Evolutionary conservation across 1,139 yeast species (phyloP).

Genomic region (Diutina catenulata): DNA sequence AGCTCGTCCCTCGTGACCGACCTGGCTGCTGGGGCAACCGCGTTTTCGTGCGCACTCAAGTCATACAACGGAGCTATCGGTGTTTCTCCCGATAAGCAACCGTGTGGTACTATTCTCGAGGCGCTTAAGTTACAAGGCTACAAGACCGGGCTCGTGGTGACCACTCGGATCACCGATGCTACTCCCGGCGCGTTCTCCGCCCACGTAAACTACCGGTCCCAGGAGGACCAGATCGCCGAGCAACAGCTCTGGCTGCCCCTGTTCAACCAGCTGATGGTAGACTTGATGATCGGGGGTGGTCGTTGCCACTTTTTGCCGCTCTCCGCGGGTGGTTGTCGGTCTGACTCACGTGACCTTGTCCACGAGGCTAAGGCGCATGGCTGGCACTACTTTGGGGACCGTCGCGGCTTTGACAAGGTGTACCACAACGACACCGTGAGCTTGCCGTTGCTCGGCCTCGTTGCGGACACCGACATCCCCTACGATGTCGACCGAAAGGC

Average conservation of each 20-base stretch:
- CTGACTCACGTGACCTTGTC: constrained; percentile 52
- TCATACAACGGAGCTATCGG: constrained; percentile 81
- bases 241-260: constrained; percentile 76
- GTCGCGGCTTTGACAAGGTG: constrained; percentile 40
- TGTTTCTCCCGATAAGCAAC: constrained; percentile 45
- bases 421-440: constrained; percentile 46
- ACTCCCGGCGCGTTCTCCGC: constrained; percentile 84
- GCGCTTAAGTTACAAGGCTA: constrained; percentile 72
- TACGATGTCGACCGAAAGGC: constrained; percentile 65
- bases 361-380: constrained; percentile 45
- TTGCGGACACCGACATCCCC: constrained; percentile 67
- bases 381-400: constrained; percentile 56
- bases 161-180: constrained; percentile 47
- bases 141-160: constrained; percentile 75
- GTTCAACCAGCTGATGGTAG: constrained; percentile 66
- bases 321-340: constrained; percentile 47
- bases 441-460: constrained; percentile 61
- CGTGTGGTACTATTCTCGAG: constrained; percentile 77
- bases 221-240: constrained; percentile 75
- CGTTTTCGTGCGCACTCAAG: constrained; percentile 70
- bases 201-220: constrained; percentile 60
- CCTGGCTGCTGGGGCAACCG: constrained; percentile 93
- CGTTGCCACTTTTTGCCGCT: constrained; percentile 59
- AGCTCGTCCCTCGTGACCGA: constrained; percentile 66
- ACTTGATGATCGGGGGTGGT: constrained; percentile 83